Base-by-base conservation (phyloP, 2,329 filamentous ascomycete species). In the Neoscytalidium dimidiatum region DNA sequence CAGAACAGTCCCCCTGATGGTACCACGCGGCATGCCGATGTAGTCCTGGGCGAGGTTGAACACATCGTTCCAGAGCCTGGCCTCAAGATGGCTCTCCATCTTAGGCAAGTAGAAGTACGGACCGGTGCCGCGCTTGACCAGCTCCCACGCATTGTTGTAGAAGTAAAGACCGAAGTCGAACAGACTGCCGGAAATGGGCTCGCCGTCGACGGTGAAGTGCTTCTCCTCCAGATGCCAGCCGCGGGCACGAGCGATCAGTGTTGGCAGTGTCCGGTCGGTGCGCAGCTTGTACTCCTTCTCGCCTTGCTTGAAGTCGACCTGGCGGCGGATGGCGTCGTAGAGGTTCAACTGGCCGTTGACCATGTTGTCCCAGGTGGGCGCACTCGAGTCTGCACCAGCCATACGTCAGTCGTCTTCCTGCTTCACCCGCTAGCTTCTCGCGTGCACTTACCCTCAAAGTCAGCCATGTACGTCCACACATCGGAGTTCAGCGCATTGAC, bases 91-190 rank as follows among this genome's bases (percentile, higher is more conserved):
- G 61, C 92, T 96, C 83, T 97, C 94, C 92, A 97, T 94, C 88
- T 97, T 97, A 74, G 94, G 92, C 56, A 97, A 89, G 82, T 97
- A 97, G 80, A 97, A 99, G 87, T 99, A 98, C 66, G 95, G 95
- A 61, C 95, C 95, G 70, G 86, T 85, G 67, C 95, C 95, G 68
- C 88, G 88, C 79, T 90, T 90, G 73, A 96, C 88, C 58, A 94
- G 86, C 85, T 97, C 92, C 74, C 89, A 85, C 69, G 94, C 95
- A 79, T 97, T 99, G 88, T 98, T 93, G 90, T 92, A 98, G 84
- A 99, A 98, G 85, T 98, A 98, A 61, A 98, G 87, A 75, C 95
- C 95, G 78, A 98, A 99, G 82, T 99, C 95, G 79, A 98, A 98
- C 66, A 99, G 87, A 68, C 88, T 87, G 66, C 90, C 95, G 26